Percentiles rank a stretch among this genome's conserved stretches.
These are phyloP conservation scores for Tolypocladium sp. DNA, from an alignment of 2,329 filamentous ascomycete species.

Conservation along the genomic window DNA sequence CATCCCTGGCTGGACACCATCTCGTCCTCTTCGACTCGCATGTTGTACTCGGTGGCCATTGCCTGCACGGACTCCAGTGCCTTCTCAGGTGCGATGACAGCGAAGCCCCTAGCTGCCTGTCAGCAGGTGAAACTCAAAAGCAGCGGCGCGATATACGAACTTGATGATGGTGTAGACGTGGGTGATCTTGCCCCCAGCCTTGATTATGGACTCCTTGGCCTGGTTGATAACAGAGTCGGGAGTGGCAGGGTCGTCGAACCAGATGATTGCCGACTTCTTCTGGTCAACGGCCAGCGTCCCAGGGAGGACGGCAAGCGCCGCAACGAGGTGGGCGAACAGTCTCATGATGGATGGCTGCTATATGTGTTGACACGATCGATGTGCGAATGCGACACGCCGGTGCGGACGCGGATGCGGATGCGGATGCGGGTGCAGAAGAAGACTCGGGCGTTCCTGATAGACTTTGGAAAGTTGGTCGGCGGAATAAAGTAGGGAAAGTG, in stretches of 20 bases:
- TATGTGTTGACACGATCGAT: not conserved
- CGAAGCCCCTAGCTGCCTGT: slow-evolving; percentile 56
- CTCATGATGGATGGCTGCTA: slow-evolving; percentile 46
- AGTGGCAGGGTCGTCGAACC: slow-evolving; percentile 57
- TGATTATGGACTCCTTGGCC: slow-evolving; percentile 61
- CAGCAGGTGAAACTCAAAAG: slow-evolving; percentile 8
- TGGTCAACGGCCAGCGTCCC: slow-evolving; percentile 53
- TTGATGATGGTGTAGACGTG: slow-evolving; percentile 64
- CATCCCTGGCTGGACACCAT: slow-evolving; percentile 39
- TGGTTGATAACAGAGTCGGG: slow-evolving; percentile 58
- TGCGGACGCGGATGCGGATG: not conserved
- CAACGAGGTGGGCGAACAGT: slow-evolving; percentile 41
- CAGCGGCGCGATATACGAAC: slow-evolving; percentile 35
- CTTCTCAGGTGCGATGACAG: slow-evolving; percentile 61
- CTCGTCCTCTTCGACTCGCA: slow-evolving; percentile 66
- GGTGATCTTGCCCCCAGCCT: slow-evolving; percentile 67
- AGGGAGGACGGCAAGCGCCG: slow-evolving; percentile 48
- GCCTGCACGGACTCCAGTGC: slow-evolving; percentile 59
- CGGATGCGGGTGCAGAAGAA: not conserved
- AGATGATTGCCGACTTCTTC: slow-evolving; percentile 69
- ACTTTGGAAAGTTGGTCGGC: not conserved
- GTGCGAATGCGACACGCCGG: not conserved
- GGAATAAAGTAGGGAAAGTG: not conserved
- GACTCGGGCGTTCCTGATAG: too few relatives aligned
- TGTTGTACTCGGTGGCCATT: slow-evolving; percentile 39